A percentile compares a stretch with the other conserved stretches of the same genome.
phyloP scores from a whole-genome alignment of 352 stramenopile species.

The Peronospora destructor region DNA sequence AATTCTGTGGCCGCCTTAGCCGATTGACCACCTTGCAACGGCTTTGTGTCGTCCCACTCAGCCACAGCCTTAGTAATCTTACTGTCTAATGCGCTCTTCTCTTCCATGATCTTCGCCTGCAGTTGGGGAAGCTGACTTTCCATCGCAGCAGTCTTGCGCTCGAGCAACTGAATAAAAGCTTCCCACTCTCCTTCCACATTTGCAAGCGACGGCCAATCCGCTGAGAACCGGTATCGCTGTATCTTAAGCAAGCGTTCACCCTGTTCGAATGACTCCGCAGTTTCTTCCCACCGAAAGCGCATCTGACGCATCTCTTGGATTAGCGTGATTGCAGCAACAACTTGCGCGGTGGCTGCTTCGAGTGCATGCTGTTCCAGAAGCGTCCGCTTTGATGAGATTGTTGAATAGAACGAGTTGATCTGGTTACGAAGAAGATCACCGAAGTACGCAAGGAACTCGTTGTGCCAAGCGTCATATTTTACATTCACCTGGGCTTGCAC shows the following conservation, averaged over 20 bases:
- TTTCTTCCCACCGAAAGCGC: conserved; percentile 58
- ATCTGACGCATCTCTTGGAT: conserved; percentile 85
- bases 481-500: conserved; percentile 92
- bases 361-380: conserved; percentile 93
- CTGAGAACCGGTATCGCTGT: conserved; percentile 92
- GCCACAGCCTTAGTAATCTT: conserved; percentile 69
- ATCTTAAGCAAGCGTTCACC: conserved; percentile 94
- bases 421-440: conserved; percentile 89
- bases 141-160: conserved; percentile 90
- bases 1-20: conserved; percentile 70
- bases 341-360: conserved; percentile 93
- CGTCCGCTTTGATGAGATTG: conserved; percentile 76
- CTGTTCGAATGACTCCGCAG: conserved; percentile 87
- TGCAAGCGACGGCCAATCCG: conserved; percentile 94
- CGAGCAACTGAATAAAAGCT: conserved; percentile 87
- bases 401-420: conserved; percentile 87
- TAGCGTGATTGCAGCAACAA: conserved; percentile 90
- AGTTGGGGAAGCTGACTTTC: conserved; percentile 95
- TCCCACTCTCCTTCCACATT: conserved; percentile 95
- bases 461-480: conserved; percentile 99
- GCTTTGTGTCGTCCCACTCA: conserved; percentile 81
- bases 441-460: conserved; percentile 96
- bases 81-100: conserved; percentile 88
- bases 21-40: conserved; percentile 60
- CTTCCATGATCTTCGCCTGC: conserved; percentile 94